Percentiles rank a stretch among this genome's conserved stretches.
Evolutionary conservation across 2,329 filamentous ascomycete species (phyloP).

Genomic region (Aspergillus hortae): DNA sequence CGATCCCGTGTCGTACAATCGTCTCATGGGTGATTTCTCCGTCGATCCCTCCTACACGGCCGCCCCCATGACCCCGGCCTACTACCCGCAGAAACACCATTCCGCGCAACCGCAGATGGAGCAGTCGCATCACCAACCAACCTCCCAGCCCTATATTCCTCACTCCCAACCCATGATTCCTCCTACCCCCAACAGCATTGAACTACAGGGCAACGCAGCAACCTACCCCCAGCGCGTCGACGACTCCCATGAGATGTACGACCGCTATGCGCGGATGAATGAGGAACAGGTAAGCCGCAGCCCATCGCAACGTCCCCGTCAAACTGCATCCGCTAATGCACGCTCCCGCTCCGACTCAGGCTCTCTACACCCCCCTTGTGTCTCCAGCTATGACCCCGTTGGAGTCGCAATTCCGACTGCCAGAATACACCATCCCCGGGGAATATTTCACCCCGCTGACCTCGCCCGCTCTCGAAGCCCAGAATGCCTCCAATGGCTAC

Average conservation of each 20-base stretch:
- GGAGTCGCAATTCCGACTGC: constrained; percentile 45
- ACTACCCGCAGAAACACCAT: constrained; percentile 30
- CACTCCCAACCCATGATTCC: constrained; percentile 38
- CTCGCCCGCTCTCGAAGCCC: constrained; percentile 49
- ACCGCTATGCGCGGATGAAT: constrained; percentile 40
- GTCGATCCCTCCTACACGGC: constrained; percentile 33
- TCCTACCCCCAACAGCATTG: constrained; percentile 48
- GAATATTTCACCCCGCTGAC: constrained; percentile 51
- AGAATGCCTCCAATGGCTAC: constrained; percentile 34
- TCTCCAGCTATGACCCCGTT: constrained; percentile 51
- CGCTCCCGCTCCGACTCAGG: constrained; percentile 26
- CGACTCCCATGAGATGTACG: constrained; percentile 41
- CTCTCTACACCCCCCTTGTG: constrained; percentile 48
- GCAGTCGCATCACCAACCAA: constrained; percentile 22
- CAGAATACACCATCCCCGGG: constrained; percentile 46
- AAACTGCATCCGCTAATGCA: constrained; percentile 15
- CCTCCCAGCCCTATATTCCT: constrained; percentile 26
- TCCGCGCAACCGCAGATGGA: constrained; percentile 24
- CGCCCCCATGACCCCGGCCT: constrained; percentile 29
- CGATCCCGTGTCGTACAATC: constrained; percentile 24
- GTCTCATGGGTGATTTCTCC: constrained; percentile 34
- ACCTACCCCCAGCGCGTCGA: constrained; percentile 41
- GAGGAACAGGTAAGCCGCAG: constrained; percentile 40
- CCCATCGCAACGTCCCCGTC: neutral
- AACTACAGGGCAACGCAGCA: constrained; percentile 43